Conservation (phyloP, 306 rosid species). For the Ammopiptanthus mongolicus region DNA sequence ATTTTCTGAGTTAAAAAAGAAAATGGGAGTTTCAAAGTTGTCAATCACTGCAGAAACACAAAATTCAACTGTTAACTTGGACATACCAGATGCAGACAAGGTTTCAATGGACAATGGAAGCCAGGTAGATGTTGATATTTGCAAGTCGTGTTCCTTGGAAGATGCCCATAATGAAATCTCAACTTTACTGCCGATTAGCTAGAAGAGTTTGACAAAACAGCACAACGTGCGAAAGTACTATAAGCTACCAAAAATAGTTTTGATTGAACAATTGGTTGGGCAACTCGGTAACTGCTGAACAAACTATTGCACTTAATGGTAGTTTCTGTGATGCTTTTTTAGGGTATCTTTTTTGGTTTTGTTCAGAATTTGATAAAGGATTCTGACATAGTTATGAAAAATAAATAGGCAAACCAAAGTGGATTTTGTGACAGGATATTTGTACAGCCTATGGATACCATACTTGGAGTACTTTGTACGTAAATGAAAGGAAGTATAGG, state of each 20-base stretch:
- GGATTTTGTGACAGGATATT: constrained; percentile 25
- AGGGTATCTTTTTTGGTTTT: background rate
- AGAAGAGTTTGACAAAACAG: constrained; percentile 20
- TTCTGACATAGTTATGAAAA: constrained; percentile 24
- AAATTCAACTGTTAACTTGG: constrained; percentile 21
- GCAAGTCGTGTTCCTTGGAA: background rate
- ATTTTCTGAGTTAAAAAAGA: constrained; percentile 34
- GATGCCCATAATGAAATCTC: constrained; percentile 14
- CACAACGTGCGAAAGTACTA: constrained; percentile 5
- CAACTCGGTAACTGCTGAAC: constrained; percentile 19
- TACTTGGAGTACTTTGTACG: too few species aligned
- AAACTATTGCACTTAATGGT: constrained; percentile 20
- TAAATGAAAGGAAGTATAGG: too few species aligned
- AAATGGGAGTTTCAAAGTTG: constrained; percentile 10
- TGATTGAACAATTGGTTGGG: too few species aligned
- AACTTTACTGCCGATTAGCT: background rate
- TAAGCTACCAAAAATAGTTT: constrained; percentile 31
- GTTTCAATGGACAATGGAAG: constrained; percentile 18
- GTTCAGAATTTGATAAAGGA: constrained; percentile 20
- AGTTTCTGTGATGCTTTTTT: constrained; percentile 9
- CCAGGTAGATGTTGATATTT: constrained; percentile 2
- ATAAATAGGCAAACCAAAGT: constrained; percentile 19
- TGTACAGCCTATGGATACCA: too few species aligned
- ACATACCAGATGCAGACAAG: constrained; percentile 2
- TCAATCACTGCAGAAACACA: background rate